Evolutionary conservation across 768 basidiomycete genomes (phyloP).

Genomic region (Lentinula detonsa): DNA sequence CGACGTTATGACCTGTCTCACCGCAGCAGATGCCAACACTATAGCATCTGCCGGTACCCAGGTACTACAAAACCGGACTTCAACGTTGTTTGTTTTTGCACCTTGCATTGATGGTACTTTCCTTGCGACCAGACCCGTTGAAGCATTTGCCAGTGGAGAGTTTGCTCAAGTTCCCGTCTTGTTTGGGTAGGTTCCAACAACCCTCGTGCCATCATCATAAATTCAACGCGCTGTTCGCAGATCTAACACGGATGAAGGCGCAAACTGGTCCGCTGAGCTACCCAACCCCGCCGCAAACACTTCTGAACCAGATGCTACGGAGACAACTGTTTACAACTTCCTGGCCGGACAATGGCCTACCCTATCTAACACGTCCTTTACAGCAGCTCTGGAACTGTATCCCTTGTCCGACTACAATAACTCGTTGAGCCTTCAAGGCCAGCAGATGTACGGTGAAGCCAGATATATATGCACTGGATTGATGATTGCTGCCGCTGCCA

Average conservation of each 20-base stretch:
- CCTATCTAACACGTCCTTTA: slow-evolving; percentile 22
- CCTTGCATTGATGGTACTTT: slow-evolving; percentile 30
- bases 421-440: slow-evolving; percentile 32
- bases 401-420: slow-evolving; percentile 25
- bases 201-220: neutral
- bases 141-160: slow-evolving; percentile 28
- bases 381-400: slow-evolving; percentile 26
- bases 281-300: slow-evolving; percentile 31
- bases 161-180: slow-evolving; percentile 34
- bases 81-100: slow-evolving; percentile 31
- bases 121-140: slow-evolving; percentile 28
- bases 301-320: slow-evolving; percentile 28
- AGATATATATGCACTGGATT: slow-evolving; percentile 37
- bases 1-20: slow-evolving; percentile 26
- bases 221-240: slow-evolving; percentile 8
- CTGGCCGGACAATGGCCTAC: slow-evolving; percentile 31
- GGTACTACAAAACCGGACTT: slow-evolving; percentile 21
- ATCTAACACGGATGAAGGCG: slow-evolving; percentile 38
- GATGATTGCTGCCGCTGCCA: slow-evolving; percentile 25
- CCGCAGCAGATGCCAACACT: slow-evolving; percentile 17
- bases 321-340: slow-evolving; percentile 35
- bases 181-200: slow-evolving; percentile 25
- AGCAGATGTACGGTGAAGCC: slow-evolving; percentile 40
- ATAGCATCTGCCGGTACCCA: slow-evolving; percentile 28
- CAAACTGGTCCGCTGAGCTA: slow-evolving; percentile 30